A percentile compares a stretch with the other conserved stretches of the same genome.
Conservation (phyloP, 352 stramenopile genomes). For the Achlya hypogyna region DNA sequence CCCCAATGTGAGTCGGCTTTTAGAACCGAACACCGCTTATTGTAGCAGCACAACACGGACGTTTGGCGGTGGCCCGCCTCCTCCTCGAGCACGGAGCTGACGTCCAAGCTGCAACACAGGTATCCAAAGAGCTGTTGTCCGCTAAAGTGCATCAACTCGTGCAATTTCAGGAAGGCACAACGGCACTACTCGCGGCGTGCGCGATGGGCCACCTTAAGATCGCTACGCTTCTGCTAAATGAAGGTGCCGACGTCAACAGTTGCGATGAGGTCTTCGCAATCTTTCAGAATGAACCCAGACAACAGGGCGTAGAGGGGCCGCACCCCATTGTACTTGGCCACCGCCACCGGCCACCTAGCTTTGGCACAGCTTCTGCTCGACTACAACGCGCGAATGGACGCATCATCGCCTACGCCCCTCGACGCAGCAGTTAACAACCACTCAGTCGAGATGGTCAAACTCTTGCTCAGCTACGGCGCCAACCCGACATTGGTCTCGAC, state of each 20-base stretch:
- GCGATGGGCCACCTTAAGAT: not conserved
- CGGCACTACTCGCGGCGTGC: not conserved
- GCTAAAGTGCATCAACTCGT: not conserved
- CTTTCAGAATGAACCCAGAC: not conserved
- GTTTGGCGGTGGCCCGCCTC: not conserved
- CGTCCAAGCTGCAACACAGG: not conserved
- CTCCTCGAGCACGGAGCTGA: not conserved
- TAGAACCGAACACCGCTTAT: not conserved
- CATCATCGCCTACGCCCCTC: not conserved
- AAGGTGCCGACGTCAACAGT: not conserved
- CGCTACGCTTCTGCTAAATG: not conserved
- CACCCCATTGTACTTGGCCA: not conserved
- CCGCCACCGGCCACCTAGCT: not conserved
- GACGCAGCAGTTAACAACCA: not conserved
- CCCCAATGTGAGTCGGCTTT: not conserved
- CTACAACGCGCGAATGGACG: not conserved
- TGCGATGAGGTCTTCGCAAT: not conserved
- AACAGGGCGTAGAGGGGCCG: not conserved
- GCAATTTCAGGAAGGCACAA: not conserved
- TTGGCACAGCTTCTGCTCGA: not conserved
- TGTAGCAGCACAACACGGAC: not conserved
- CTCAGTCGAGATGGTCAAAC: not conserved
- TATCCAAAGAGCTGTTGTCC: too few species aligned
- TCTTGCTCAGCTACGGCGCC: not conserved
- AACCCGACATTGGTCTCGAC: not conserved